Evolutionary conservation across 2,329 filamentous ascomycete species (phyloP), one percentile per base, ranked within the genome.

Genomic region (Pyrenophora tritici-repentis): DNA sequence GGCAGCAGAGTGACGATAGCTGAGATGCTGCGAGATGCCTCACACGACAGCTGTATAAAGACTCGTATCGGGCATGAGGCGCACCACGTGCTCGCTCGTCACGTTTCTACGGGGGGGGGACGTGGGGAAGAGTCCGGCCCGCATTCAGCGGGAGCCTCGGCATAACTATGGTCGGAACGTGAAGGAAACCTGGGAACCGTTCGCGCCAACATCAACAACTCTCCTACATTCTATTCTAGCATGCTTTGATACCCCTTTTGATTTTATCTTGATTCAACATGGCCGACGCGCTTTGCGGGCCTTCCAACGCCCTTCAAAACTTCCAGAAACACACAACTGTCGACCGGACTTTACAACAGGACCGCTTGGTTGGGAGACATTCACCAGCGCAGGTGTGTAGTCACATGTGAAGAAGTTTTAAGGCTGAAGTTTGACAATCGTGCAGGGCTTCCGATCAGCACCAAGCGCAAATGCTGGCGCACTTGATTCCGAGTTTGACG

Each of bases 221-320:
- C 37, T 31, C 32, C 29, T 37, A 45, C 42, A 20, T 37, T 47
- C 35, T 53, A 38, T 50, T 55, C 29, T 57, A 58, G 54, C 53
- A 59, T 60, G 62, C 59, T 47, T 52, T 64, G 62, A 67, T 62
- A 62, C 53, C 53, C 41, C 31, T 47, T 12, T 13, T 29, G 17
- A 45, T 29, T 29, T 29, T 13, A 9, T 10, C 13, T 29, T 29
- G 26, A 29, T 29, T 41, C 48, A 44, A 14, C 62, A 89, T 89
- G 86, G 79, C 83, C 44, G 86, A 89, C 65, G 80, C 82, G 61
- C 77, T 89, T 48, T 92, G 89, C 70, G 88, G 89, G 52, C 87
- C 88, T 14, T 89, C 88, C 10, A 91, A 89, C 73, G 82, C 87
- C 56, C 82, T 90, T 44, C 88, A 90, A 73, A 86, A 83, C 66